Conservation (phyloP, 1,284 basidiomycete genomes). For the Grifola frondosa region DNA sequence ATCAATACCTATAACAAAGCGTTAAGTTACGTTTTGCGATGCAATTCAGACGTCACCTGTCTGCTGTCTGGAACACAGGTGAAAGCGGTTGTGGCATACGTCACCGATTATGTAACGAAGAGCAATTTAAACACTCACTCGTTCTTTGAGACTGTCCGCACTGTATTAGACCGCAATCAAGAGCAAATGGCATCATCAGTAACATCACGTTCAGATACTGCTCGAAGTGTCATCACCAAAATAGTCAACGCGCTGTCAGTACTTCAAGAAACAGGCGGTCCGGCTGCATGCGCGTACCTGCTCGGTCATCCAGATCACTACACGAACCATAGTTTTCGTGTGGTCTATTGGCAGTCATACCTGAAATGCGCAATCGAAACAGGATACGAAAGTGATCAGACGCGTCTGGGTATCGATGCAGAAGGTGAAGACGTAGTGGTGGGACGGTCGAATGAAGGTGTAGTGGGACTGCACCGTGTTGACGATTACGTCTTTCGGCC, state of each 20-base stretch:
- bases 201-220: conserved; percentile 26
- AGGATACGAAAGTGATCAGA: neutral
- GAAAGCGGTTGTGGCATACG: conserved; percentile 37
- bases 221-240: conserved; percentile 26
- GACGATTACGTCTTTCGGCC: conserved; percentile 3
- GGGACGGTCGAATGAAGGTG: neutral
- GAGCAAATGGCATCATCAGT: neutral
- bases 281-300: conserved; percentile 12
- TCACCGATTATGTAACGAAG: conserved; percentile 43
- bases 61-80: conserved; percentile 37
- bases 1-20: conserved; percentile 33
- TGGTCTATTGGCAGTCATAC: conserved; percentile 10
- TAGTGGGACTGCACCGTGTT: conserved; percentile 1
- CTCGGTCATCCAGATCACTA: conserved; percentile 17
- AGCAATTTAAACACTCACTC: conserved; percentile 32
- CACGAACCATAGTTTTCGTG: conserved; percentile 11
- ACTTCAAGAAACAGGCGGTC: conserved; percentile 12
- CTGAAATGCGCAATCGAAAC: neutral
- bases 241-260: conserved; percentile 14
- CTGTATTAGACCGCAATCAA: conserved; percentile 25
- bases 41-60: conserved; percentile 38
- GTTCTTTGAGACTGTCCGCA: conserved; percentile 33
- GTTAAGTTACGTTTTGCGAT: conserved; percentile 34
- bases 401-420: neutral
- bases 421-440: neutral